These are phyloP conservation scores for Saccharomycopsis capsularis DNA, from an alignment of 805 yeast species.

Conservation along the genomic window DNA sequence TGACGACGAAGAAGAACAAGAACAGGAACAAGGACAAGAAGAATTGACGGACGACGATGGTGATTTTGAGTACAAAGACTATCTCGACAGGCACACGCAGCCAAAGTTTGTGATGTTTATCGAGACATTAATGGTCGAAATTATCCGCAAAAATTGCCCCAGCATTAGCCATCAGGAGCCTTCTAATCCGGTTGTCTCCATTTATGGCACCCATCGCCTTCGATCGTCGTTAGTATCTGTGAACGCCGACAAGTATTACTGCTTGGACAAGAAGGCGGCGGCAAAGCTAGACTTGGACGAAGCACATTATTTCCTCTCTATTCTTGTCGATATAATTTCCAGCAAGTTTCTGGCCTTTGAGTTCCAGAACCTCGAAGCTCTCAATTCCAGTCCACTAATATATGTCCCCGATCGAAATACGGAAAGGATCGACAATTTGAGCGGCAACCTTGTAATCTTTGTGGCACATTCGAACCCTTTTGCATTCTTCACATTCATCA, in stretches of 20 bases:
- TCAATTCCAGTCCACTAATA: not conserved
- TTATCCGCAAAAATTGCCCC: not conserved
- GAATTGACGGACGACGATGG: not conserved
- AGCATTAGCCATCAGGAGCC: not conserved
- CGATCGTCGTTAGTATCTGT: not conserved
- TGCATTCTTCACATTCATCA: constrained; percentile 1
- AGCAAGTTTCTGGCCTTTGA: not conserved
- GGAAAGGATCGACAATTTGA: constrained; percentile 3
- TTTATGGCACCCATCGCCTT: constrained; percentile 1
- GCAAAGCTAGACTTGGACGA: not conserved
- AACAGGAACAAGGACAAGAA: not conserved
- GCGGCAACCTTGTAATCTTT: constrained; percentile 9
- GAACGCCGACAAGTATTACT: not conserved
- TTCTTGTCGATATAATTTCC: not conserved
- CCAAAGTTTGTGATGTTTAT: not conserved
- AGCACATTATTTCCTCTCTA: not conserved
- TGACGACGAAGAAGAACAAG: no score
- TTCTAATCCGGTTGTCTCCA: not conserved
- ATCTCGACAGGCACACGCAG: not conserved
- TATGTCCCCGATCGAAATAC: not conserved
- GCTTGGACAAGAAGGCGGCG: not conserved
- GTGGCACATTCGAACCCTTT: constrained; percentile 7
- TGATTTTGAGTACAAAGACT: no score
- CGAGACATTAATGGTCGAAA: not conserved
- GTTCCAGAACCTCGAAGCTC: not conserved